Evolutionary conservation across 2,329 filamentous ascomycete species (phyloP), one percentile per base, ranked within the genome.

Genomic region (Erysiphe pisi): DNA sequence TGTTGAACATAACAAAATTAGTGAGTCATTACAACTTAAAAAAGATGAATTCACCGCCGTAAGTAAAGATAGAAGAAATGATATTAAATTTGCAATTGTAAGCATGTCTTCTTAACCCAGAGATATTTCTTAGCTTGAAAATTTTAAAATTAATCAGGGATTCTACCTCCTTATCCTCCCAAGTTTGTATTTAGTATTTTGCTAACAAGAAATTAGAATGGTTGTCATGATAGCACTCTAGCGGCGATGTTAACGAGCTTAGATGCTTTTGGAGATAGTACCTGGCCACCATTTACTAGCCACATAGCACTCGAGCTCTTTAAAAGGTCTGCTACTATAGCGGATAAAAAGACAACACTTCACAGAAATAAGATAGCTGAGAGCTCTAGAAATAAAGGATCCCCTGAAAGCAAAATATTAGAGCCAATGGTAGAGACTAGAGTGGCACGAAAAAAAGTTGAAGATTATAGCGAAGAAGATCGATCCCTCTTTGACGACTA

Each of bases 241-340:
- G 95, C 93, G 2, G 92, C 88, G 0, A 85, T 93, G 1, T 84
- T 99, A 43, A 85, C 90, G 22, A 92, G 92, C 79, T 83, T 98
- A 9, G 95, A 94, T 2, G 91, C 91, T 2, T 95, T 93, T 82
- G 85, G 92, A 63, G 84, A 84, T 28, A 87, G 87, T 73, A 86
- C 87, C 52, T 99, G 95, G 95, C 95, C 95, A 0, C 94, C 93
- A 0, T 99, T 94, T 81, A 97, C 94, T 0, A 94, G 92, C 80
- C 93, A 96, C 80, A 87, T 99, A 79, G 94, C 95, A 47, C 85
- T 99, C 77, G 95, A 99, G 83, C 86, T 98, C 78, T 97, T 98
- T 85, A 89, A 87, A 61, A 86, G 88, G 79, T 82, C 84, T 61
- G 80, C 58, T 56, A 25, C 49, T 36, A 25, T 61, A 31, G 52